Conservation (phyloP, 352 stramenopile species). For the Phytophthora europaea region DNA sequence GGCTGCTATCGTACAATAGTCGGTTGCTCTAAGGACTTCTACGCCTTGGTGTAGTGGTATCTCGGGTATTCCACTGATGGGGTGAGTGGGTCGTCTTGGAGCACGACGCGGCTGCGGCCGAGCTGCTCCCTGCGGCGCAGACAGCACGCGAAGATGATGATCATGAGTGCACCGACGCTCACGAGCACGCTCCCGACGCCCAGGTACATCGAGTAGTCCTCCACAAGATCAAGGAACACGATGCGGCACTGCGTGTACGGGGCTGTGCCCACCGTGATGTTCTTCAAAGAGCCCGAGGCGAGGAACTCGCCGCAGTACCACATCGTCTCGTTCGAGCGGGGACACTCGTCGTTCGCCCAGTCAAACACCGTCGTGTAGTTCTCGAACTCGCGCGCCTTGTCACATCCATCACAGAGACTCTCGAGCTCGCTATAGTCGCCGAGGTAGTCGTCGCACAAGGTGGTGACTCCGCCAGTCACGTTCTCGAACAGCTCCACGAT, state of each 20-base stretch:
- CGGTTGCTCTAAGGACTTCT: conserved; percentile 14
- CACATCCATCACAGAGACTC: conserved; percentile 63
- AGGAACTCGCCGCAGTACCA: conserved; percentile 77
- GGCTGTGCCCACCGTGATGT: conserved; percentile 44
- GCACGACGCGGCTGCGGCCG: conserved; percentile 7
- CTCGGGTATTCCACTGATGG: conserved; percentile 25
- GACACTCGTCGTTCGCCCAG: conserved; percentile 85
- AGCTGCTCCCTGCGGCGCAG: conserved; percentile 46
- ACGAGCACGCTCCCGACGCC: conserved; percentile 52
- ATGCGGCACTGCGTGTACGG: conserved; percentile 61
- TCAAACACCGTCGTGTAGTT: conserved; percentile 82
- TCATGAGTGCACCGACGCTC: conserved; percentile 46
- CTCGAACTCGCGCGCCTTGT: conserved; percentile 58
- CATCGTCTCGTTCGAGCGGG: conserved; percentile 57
- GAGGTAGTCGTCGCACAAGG: conserved; percentile 63
- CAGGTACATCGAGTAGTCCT: conserved; percentile 49
- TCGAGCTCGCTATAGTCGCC: conserved; percentile 46
- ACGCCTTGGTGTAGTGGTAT: conserved; percentile 45
- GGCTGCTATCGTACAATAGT: conserved; percentile 28
- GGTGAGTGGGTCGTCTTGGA: conserved; percentile 24
- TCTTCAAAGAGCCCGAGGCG: conserved; percentile 31
- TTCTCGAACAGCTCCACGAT: conserved; percentile 45
- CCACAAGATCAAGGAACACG: conserved; percentile 59
- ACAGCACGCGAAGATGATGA: conserved; percentile 57
- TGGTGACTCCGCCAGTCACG: conserved; percentile 59